A percentile compares a stretch with the other conserved stretches of the same genome.
Evolutionary conservation across 148 eudicot genomes (phyloP).

Genomic region (Persicaria maculosa): DNA sequence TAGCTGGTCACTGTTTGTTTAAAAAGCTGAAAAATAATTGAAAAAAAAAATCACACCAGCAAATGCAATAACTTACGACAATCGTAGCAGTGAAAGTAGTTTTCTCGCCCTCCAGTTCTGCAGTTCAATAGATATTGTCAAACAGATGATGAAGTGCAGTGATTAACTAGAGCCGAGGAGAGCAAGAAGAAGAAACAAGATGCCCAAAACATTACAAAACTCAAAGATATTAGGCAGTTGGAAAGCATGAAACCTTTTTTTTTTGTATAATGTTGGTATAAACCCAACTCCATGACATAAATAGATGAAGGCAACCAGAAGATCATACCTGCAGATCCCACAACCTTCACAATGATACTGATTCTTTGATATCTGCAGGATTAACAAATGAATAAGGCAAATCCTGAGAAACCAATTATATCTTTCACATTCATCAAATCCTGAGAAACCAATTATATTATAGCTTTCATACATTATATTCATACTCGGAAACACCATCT

Average conservation of each 20-base stretch:
- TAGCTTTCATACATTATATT: conserved; percentile 1
- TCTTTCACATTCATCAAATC: neutral
- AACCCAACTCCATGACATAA: neutral
- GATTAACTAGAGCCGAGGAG: neutral
- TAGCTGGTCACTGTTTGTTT: neutral
- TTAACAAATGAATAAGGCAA: conserved; percentile 11
- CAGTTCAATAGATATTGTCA: neutral
- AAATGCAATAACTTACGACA: conserved; percentile 38
- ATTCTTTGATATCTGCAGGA: conserved; percentile 52
- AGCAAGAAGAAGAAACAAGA: conserved; percentile 9
- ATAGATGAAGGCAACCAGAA: neutral
- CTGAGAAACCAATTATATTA: neutral
- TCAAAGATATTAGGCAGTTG: neutral
- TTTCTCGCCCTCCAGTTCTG: conserved; percentile 72
- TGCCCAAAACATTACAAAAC: neutral
- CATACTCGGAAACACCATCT: too few species aligned
- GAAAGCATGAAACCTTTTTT: neutral
- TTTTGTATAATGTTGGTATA: neutral
- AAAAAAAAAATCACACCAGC: neutral
- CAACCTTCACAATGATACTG: conserved; percentile 81
- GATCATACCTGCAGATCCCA: conserved; percentile 77
- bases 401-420: neutral
- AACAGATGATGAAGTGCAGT: neutral
- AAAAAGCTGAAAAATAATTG: neutral
- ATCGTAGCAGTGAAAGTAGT: conserved; percentile 68